Base-by-base conservation (phyloP, 2,329 filamentous ascomycete species). In the Diaporthe nobilis region DNA sequence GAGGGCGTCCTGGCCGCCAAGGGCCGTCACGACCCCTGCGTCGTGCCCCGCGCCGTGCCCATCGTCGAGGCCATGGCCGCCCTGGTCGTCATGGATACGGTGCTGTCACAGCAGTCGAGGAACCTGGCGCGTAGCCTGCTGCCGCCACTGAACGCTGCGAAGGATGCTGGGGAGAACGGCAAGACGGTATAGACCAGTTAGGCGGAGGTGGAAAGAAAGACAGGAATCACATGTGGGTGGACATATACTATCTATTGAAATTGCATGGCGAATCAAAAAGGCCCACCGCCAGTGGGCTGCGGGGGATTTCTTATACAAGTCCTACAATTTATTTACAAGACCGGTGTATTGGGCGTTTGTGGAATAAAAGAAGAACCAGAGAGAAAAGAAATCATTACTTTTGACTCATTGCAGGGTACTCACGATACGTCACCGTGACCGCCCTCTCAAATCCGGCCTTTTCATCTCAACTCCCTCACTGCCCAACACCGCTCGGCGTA, bases 61-160 rank as follows among this genome's bases (percentile, higher is more conserved):
- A 96, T 97, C 74, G 94, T 97, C 4, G 96, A 98, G 88, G 92
- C 93, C 53, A 98, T 98, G 96, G 94, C 96, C 2, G 92, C 95
- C 1, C 85, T 98, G 76, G 94, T 95, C 5, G 88, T 98, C 74
- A 95, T 98, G 85, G 96, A 98, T 85, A 93, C 95, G 4, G 86
- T 98, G 77, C 88, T 98, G 88, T 93, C 94, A 65, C 96, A 98
- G 87, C 92, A 95, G 83, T 91, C 89, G 6, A 85, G 90, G 77
- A 85, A 88, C 74, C 84, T 86, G 71, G 86, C 87, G 0, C 83
- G 85, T 79, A 86, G 84, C 77, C 80, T 88, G 60, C 80, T 89
- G 67, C 87, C 87, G 9, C 82, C 85, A 4, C 78, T 87, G 63
- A 80, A 78, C 77, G 3, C 31, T 31, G 31, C 81, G 25, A 82